Percentiles rank a stretch among this genome's conserved stretches.
Conservation (phyloP, 192 early-diverging fungal genomes). For the Coemansia sp. region DNA sequence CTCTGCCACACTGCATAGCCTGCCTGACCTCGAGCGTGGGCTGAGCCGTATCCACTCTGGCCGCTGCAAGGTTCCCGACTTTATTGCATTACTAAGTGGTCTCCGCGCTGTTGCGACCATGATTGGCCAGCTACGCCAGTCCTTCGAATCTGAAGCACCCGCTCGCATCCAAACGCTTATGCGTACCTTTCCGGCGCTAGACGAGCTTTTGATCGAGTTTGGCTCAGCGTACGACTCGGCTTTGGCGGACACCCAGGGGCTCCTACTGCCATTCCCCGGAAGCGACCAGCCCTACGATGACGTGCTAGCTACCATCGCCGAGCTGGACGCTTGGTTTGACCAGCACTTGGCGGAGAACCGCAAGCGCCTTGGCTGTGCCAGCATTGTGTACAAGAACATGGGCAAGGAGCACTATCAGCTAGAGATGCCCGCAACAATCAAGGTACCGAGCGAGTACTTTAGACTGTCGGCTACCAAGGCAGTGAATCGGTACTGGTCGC, state of each 20-base stretch:
- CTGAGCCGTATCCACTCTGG: constrained; percentile 90
- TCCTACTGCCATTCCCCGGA: constrained; percentile 67
- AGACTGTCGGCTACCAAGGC: constrained; percentile 77
- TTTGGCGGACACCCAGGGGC: constrained; percentile 58
- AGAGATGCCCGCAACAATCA: constrained; percentile 76
- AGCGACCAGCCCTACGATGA: constrained; percentile 80
- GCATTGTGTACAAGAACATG: constrained; percentile 81
- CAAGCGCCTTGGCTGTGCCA: constrained; percentile 62
- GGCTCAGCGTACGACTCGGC: constrained; percentile 71
- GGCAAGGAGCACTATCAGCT: constrained; percentile 96
- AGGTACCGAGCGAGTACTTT: constrained; percentile 77
- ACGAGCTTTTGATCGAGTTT: constrained; percentile 69
- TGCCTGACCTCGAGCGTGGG: constrained; percentile 89
- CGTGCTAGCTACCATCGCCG: constrained; percentile 55
- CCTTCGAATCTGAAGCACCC: constrained; percentile 7
- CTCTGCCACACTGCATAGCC: constrained; percentile 39
- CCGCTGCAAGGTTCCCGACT: constrained; percentile 83
- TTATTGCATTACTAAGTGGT: constrained; percentile 64
- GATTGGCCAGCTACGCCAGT: constrained; percentile 7
- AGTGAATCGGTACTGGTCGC: constrained; percentile 84
- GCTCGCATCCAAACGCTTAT: constrained; percentile 25
- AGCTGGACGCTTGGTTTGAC: constrained; percentile 69
- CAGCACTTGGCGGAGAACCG: constrained; percentile 66
- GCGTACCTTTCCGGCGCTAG: constrained; percentile 61
- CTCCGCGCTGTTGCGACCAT: constrained; percentile 52